These are phyloP conservation scores for Rosa persica DNA, from an alignment of 306 rosid species.

Conservation along the genomic window DNA sequence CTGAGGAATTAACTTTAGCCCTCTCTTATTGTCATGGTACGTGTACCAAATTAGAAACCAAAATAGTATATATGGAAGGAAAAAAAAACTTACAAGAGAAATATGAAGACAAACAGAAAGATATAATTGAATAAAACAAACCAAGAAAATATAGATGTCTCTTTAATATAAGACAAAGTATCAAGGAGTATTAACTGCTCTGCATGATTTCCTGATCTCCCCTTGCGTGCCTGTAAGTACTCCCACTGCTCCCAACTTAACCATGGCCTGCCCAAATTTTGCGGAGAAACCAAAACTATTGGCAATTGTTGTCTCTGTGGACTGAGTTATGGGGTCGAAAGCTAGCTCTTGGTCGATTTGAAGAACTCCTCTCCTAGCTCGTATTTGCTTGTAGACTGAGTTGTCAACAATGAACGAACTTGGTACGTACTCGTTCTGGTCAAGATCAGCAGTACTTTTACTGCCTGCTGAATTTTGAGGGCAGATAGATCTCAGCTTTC, in stretches of 20 bases:
- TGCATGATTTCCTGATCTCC: constrained; percentile 35
- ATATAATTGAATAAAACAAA: not conserved
- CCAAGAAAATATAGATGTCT: not conserved
- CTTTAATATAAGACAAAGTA: not conserved
- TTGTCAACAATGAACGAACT: constrained; percentile 27
- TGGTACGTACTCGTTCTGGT: constrained; percentile 21
- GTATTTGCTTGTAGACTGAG: constrained; percentile 25
- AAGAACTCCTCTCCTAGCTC: constrained; percentile 27
- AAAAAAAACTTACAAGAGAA: not conserved
- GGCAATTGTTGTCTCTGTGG: constrained; percentile 9
- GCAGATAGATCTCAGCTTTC: constrained; percentile 1
- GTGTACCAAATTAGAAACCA: not conserved
- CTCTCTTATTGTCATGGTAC: not conserved
- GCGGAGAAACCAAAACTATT: not conserved
- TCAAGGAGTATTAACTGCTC: constrained; percentile 6
- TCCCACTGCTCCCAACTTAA: constrained; percentile 36
- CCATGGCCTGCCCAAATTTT: constrained; percentile 40
- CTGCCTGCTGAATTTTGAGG: constrained; percentile 14
- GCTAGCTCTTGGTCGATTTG: constrained; percentile 45
- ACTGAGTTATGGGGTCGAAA: constrained; percentile 11
- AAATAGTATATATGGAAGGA: not conserved
- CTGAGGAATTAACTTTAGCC: not conserved
- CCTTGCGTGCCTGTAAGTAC: constrained; percentile 28
- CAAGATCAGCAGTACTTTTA: constrained; percentile 21
- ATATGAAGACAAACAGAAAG: not conserved